phyloP scores from a whole-genome alignment of 2,329 filamentous ascomycete species.

The Penicillium sp. region DNA sequence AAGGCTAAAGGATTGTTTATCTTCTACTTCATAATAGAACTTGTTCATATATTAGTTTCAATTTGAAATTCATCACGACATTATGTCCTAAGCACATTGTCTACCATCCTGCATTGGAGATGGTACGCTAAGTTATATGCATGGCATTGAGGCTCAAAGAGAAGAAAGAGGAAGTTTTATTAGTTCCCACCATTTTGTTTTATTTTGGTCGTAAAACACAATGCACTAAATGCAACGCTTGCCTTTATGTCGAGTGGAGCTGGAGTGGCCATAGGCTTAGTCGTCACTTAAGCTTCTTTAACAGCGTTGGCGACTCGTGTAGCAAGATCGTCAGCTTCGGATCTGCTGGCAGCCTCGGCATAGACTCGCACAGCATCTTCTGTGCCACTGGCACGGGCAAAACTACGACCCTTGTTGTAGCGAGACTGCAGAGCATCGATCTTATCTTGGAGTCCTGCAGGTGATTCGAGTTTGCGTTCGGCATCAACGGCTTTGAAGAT shows the following conservation, averaged over 20 bases:
- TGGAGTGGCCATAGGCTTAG: background rate
- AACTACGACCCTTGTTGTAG: slow-evolving; percentile 83
- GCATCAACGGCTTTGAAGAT: slow-evolving; percentile 84
- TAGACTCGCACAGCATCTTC: slow-evolving; percentile 97
- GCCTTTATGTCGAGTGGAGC: background rate
- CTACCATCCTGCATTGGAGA: background rate
- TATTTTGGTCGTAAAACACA: background rate
- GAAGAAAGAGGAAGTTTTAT: background rate
- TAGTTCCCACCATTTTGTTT: background rate
- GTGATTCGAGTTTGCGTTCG: slow-evolving; percentile 79
- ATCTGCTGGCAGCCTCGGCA: slow-evolving; percentile 83
- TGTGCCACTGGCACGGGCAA: slow-evolving; percentile 88
- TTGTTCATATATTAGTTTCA: background rate
- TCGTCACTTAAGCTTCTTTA: slow-evolving; percentile 46
- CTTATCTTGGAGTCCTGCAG: slow-evolving; percentile 72
- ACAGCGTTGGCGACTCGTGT: slow-evolving; percentile 75
- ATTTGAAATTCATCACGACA: background rate
- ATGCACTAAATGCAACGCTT: background rate
- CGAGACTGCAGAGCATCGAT: slow-evolving; percentile 87
- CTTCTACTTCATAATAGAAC: background rate
- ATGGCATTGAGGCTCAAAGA: background rate
- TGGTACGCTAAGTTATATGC: background rate
- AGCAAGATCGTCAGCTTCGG: slow-evolving; percentile 86
- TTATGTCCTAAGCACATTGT: background rate
- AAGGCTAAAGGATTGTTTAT: slow-evolving; percentile 51